Evolutionary conservation across 2,329 filamentous ascomycete genomes (phyloP), one percentile per base, ranked within the genome.

Genomic region (Zasmidium citrigriseum): DNA sequence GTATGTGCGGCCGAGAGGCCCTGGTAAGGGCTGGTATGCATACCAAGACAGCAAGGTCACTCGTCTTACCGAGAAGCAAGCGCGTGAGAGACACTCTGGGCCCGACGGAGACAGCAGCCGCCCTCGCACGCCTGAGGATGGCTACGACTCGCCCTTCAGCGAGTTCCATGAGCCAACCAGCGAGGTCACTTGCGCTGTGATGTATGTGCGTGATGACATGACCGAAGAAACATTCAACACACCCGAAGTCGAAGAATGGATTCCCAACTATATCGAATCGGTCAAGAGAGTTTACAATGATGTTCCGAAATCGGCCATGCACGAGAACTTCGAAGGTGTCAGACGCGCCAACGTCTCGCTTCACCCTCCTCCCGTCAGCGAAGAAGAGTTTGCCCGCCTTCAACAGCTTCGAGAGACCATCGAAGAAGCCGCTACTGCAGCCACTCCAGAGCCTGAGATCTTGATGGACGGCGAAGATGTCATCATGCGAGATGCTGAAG

Each of bases 1-100:
- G n/a, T 80, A 86, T 29, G 70, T 88, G 49, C 79, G 85, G 25
- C 85, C 85, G 1, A 77, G 78, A 46, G 84, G 84, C 2, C 80
- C 80, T 4, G 79, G 77, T 10, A 77, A 79, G 9, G 80, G 78
- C 47, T 88, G 85, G 85, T 81, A 87, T 55, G 80, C 78, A 29
- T 87, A 86, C 62, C 79, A 83, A 27, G 64, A 67, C 62, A 79
- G 78, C 47, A 73, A 72, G 55, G 83, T 87, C 27, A 79, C 78
- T 52, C 83, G 83, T 46, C 70, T 86, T 58, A 86, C 84, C 0
- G 77, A 77, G 38, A 83, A 82, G 62, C 80, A 83, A 58, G 84
- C 83, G 16, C 68, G 67, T 29, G 60, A 84, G 22, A 76, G 78
- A 16, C 67, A 69, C 51, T 64, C 64, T 46, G 68, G 68, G 3